Conservation (phyloP, 225 moss, liverwort and hornwort genomes). For the Straminergon stramineum region DNA sequence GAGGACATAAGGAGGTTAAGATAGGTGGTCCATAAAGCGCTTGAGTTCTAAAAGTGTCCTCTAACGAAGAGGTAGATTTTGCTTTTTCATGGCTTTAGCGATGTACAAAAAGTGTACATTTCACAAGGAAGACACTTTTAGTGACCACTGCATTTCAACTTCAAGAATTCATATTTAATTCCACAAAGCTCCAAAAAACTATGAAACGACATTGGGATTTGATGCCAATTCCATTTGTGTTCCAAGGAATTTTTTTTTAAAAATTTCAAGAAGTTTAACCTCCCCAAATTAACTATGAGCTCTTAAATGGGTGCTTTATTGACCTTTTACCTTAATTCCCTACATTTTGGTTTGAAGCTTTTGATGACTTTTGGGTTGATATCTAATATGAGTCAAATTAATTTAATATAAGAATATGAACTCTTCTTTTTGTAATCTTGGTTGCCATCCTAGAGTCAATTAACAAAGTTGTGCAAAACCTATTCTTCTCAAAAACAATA, state of each 20-base stretch:
- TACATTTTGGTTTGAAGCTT: not conserved
- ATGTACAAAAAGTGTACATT: not conserved
- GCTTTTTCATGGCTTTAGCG: not conserved
- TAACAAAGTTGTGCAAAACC: not conserved
- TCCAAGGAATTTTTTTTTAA: too few species aligned
- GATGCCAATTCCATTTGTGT: not conserved
- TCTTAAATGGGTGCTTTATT: not conserved
- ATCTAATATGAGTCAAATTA: not conserved
- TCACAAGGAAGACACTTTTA: not conserved
- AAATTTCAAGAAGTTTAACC: not conserved
- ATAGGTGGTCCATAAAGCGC: not conserved
- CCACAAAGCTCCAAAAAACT: too few species aligned
- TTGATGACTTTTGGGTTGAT: too few species aligned
- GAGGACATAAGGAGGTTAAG: not conserved
- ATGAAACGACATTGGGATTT: fast-evolving
- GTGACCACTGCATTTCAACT: not conserved
- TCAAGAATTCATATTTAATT: not conserved
- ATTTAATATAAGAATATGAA: not conserved
- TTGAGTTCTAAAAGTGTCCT: not conserved
- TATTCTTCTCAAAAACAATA: not conserved
- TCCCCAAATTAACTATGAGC: not conserved
- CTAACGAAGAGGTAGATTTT: fast-evolving
- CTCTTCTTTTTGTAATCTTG: not conserved
- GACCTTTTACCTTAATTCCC: not conserved
- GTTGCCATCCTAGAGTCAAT: not conserved